These are phyloP conservation scores for Xylaria sp. DNA, from an alignment of 2,329 filamentous ascomycete genomes.

Conservation along the genomic window DNA sequence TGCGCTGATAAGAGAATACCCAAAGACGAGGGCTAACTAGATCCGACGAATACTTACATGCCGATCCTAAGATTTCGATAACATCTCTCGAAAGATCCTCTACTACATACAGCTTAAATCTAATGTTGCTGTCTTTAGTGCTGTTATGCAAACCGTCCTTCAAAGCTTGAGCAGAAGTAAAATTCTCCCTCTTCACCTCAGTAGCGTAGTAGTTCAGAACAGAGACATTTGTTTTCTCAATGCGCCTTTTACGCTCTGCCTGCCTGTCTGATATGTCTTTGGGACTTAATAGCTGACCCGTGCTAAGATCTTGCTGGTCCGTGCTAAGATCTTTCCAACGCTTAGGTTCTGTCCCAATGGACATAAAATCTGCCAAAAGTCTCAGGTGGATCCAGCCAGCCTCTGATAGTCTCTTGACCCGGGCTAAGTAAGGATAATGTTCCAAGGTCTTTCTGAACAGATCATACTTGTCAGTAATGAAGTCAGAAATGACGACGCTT, in stretches of 20 bases:
- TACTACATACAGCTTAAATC: constrained; percentile 39
- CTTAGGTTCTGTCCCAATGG: constrained; percentile 38
- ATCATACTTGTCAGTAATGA: constrained; percentile 3
- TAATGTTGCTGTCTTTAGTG: constrained; percentile 1
- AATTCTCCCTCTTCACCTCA: constrained; percentile 18
- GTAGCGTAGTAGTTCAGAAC: constrained; percentile 33
- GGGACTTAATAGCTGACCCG: neutral
- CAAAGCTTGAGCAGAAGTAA: constrained; percentile 14
- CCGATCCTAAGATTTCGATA: constrained; percentile 37
- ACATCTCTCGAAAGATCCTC: constrained; percentile 41
- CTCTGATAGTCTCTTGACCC: constrained; percentile 32
- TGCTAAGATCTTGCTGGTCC: neutral
- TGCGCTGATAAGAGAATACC: neutral
- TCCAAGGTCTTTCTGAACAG: constrained; percentile 7
- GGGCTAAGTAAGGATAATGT: constrained; percentile 26
- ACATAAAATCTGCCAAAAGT: constrained; percentile 40
- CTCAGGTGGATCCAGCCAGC: constrained; percentile 36
- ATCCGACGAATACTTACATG: constrained; percentile 28
- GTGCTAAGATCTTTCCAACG: constrained; percentile 31
- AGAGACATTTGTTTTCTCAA: constrained; percentile 33
- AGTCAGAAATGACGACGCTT: neutral
- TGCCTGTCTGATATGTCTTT: constrained; percentile 8
- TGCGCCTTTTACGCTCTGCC: constrained; percentile 18
- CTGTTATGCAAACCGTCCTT: neutral
- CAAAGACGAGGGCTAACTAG: neutral